Conservation (phyloP, 179 eudicot genomes). For the Camellia oleifera region DNA sequence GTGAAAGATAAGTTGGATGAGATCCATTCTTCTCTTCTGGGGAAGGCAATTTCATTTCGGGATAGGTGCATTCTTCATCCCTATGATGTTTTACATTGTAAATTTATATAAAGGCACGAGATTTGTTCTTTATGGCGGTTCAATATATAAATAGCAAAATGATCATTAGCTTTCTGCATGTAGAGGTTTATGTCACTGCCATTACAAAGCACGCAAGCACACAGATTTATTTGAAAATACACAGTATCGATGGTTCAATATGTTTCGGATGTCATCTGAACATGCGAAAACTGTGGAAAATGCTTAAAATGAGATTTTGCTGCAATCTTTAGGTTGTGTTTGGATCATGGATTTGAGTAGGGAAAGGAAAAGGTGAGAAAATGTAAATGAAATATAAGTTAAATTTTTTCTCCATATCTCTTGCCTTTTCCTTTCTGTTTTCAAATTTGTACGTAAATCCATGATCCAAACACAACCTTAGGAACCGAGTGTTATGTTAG, state of each 20-base stretch:
- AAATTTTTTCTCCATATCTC: too few relatives aligned
- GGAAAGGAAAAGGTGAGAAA: too few relatives aligned
- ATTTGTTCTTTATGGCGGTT: background rate
- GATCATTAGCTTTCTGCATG: background rate
- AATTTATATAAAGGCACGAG: background rate
- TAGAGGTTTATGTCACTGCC: background rate
- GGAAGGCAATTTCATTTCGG: slow-evolving; percentile 68
- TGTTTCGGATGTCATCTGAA: too few relatives aligned
- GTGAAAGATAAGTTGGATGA: slow-evolving; percentile 72
- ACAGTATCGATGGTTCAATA: too few relatives aligned
- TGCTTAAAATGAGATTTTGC: background rate
- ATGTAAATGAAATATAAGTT: too few relatives aligned
- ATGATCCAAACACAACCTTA: too few relatives aligned
- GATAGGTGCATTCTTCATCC: slow-evolving; percentile 56
- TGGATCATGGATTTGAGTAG: too few relatives aligned
- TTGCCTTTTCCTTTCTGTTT: too few relatives aligned
- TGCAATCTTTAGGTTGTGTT: background rate
- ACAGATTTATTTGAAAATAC: background rate
- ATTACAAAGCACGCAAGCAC: background rate
- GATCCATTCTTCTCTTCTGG: slow-evolving; percentile 72
- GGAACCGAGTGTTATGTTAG: background rate
- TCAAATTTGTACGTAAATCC: too few relatives aligned
- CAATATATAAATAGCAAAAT: background rate
- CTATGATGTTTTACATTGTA: background rate
- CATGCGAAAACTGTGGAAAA: background rate